Evolutionary conservation across 345 rosid species (phyloP).

Genomic region (Boechera retrofracta): DNA sequence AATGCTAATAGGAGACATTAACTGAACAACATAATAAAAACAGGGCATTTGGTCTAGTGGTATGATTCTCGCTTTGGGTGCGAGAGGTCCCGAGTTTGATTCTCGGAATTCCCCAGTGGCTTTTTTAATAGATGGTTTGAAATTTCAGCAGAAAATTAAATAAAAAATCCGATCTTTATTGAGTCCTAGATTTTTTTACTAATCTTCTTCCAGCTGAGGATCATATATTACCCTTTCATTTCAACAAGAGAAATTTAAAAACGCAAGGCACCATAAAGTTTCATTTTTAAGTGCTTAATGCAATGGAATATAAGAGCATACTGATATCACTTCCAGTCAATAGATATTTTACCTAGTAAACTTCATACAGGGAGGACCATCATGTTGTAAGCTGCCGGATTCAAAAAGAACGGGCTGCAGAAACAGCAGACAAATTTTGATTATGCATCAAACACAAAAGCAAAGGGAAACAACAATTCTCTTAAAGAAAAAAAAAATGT

Average conservation of each 20-base stretch:
- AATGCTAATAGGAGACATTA: neutral
- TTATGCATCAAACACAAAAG: conserved; percentile 2
- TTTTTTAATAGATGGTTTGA: neutral
- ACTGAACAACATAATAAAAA: neutral
- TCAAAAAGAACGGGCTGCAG: neutral
- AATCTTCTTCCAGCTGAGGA: neutral
- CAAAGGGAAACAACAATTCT: neutral
- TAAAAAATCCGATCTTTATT: neutral
- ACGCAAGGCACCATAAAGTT: no score
- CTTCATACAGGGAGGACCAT: neutral
- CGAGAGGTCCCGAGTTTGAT: conserved; percentile 79
- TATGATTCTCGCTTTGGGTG: conserved; percentile 90
- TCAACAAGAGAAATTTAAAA: neutral
- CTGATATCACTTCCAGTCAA: neutral
- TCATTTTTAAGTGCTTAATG: neutral
- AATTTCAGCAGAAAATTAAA: neutral
- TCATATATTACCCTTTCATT: neutral
- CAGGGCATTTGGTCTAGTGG: conserved; percentile 85
- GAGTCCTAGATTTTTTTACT: neutral
- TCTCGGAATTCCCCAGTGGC: conserved; percentile 43
- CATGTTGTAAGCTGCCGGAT: neutral
- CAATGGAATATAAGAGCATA: neutral
- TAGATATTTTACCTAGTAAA: neutral
- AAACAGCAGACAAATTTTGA: neutral
- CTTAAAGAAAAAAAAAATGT: neutral